These are phyloP conservation scores for Nicotiana benthamiana DNA, from an alignment of 257 asterid species.

Conservation along the genomic window DNA sequence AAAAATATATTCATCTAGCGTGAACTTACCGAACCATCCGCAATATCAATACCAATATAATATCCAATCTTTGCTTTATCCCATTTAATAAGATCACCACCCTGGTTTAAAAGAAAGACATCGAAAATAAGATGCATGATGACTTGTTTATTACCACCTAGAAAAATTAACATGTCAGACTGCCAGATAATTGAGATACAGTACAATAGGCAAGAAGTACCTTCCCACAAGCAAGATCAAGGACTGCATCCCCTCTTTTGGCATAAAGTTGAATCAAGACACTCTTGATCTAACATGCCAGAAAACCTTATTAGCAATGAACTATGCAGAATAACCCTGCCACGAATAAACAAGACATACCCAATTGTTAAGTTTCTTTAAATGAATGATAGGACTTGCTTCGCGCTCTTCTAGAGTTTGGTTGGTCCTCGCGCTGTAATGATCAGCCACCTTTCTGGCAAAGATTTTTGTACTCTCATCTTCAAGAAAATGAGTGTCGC, in stretches of 20 bases:
- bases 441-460: constrained; percentile 94
- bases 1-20: neutral
- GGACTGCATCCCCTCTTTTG: constrained; percentile 80
- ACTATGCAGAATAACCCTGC: neutral
- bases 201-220: constrained; percentile 20
- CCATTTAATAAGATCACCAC: constrained; percentile 99
- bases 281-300: constrained; percentile 67
- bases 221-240: constrained; percentile 99
- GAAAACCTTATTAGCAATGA: constrained; percentile 1
- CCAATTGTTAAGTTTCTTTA: constrained; percentile 97
- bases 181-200: neutral
- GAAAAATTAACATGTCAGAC: neutral
- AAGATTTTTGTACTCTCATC: constrained; percentile 68
- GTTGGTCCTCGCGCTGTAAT: constrained; percentile 91
- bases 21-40: constrained; percentile 84
- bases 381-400: constrained; percentile 95
- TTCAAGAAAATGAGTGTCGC: constrained; percentile 52
- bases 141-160: neutral
- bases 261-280: constrained; percentile 86
- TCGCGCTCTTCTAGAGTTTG: constrained; percentile 95
- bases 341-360: constrained; percentile 21
- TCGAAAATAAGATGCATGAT: neutral
- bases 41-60: constrained; percentile 92
- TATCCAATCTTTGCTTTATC: constrained; percentile 92
- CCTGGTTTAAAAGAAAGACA: constrained; percentile 38